A percentile compares a stretch with the other conserved stretches of the same genome.
phyloP scores from a whole-genome alignment of 108 stramenopile genomes.

The Fragilariopsis cylindrus region DNA sequence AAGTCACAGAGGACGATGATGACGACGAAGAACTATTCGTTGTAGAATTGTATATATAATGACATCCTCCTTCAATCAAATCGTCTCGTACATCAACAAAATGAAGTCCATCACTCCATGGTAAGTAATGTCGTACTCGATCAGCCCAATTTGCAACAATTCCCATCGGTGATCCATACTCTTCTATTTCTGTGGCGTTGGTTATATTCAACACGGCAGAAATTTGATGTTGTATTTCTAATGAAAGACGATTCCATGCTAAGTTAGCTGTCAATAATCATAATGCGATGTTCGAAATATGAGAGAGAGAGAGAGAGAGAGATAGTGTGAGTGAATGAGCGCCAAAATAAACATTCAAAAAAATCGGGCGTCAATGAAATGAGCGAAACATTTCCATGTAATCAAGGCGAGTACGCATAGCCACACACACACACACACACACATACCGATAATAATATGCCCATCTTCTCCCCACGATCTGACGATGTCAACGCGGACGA shows the following conservation, averaged over 20 bases:
- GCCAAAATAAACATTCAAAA: too few relatives aligned
- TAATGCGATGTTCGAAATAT: not conserved
- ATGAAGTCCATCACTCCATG: slow-evolving; percentile 51
- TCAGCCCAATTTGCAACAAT: slow-evolving; percentile 74
- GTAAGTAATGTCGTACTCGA: slow-evolving; percentile 44
- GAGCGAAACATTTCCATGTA: too few relatives aligned
- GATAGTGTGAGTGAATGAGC: too few relatives aligned
- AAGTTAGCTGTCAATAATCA: slow-evolving; percentile 48
- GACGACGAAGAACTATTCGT: not conserved
- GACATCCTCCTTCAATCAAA: slow-evolving; percentile 44
- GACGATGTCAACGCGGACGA: not conserved
- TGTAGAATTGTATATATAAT: slow-evolving; percentile 1
- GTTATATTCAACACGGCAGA: slow-evolving; percentile 6
- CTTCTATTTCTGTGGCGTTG: slow-evolving; percentile 15
- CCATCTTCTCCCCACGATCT: slow-evolving; percentile 14
- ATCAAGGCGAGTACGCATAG: too few relatives aligned
- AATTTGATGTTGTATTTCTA: slow-evolving; percentile 18
- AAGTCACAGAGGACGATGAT: slow-evolving; percentile 33
- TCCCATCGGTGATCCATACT: slow-evolving; percentile 39
- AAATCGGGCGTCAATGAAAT: too few relatives aligned
- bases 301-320: not conserved
- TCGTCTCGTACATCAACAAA: slow-evolving; percentile 63
- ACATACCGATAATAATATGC: not conserved
- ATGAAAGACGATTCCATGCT: slow-evolving; percentile 44
- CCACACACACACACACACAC: too few relatives aligned